Percentiles rank a stretch among this genome's conserved stretches.
phyloP scores from a whole-genome alignment of 257 asterid species.

The Salvia miltiorrhiza region DNA sequence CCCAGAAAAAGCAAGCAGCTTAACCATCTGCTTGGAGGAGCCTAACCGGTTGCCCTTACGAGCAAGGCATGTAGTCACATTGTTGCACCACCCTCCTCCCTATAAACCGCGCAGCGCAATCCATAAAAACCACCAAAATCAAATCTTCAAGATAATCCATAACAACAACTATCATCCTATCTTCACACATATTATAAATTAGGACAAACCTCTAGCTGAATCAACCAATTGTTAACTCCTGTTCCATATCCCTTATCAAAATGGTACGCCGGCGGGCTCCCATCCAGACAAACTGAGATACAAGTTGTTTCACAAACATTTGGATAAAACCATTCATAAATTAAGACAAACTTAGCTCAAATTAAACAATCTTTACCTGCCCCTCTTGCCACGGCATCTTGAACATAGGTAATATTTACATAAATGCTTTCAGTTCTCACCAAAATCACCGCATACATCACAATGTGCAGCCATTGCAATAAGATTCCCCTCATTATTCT shows the following conservation, averaged over 20 bases:
- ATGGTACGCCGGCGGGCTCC: conserved; percentile 81
- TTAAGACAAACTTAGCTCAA: background rate
- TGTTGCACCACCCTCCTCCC: conserved; percentile 99
- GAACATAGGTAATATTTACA: conserved; percentile 48
- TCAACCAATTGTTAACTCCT: conserved; percentile 62
- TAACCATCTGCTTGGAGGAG: conserved; percentile 65
- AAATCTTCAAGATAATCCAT: background rate
- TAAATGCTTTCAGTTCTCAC: conserved; percentile 26
- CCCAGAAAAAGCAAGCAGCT: conserved; percentile 59
- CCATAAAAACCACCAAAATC: background rate
- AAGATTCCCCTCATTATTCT: conserved; percentile 36
- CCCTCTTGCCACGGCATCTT: conserved; percentile 61
- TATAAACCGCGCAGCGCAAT: background rate
- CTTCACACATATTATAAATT: too few relatives aligned
- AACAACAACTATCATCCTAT: background rate
- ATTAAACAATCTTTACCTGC: conserved; percentile 45
- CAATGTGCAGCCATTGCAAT: conserved; percentile 29
- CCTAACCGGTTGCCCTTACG: conserved; percentile 53
- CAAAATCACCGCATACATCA: conserved; percentile 23
- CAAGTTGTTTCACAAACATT: background rate
- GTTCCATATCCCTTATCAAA: conserved; percentile 48
- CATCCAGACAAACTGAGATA: conserved; percentile 70
- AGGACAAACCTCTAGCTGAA: conserved; percentile 55
- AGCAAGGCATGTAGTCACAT: conserved; percentile 47
- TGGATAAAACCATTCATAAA: background rate